Evolutionary conservation across 2,329 filamentous ascomycete species (phyloP), one percentile per base, ranked within the genome.

Genomic region (Dactylonectria estremocensis): DNA sequence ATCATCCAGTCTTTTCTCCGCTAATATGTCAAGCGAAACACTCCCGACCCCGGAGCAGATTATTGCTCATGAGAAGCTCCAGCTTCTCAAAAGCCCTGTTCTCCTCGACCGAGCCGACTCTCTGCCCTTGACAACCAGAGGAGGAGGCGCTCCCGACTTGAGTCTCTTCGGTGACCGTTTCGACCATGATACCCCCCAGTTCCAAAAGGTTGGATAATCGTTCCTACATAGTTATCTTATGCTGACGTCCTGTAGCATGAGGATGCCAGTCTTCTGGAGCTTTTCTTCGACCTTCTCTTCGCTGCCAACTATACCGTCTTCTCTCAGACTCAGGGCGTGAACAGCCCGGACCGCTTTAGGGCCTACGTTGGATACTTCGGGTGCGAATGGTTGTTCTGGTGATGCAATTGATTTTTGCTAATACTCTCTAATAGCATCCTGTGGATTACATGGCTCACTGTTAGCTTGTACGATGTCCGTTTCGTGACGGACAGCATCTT

Each of bases 381-480:
- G 79, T 80, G 66, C 14, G 69, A 20, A 37, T 11, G 37, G 18
- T 3, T 2, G 16, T 8, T 11, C 7, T 35, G 49, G 9, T 5
- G 11, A n/a, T 49, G 11, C 40, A 28, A 18, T 7, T 1, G 1
- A 33, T 3, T 3, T n/a, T 33, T 31, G 46, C 10, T 24, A 9
- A 31, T 4, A 14, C 13, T n/a, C 7, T 35, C 33, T 66, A 11
- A 73, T 16, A 83, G 86, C 22, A 82, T 92, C 18, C 81, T 92
- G 6, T 92, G 90, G 90, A 87, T 91, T 66, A 91, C 88, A n/a
- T 92, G 91, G 91, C 85, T 91, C 40, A 83, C 90, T 66, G 87
- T 89, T 24, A 86, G 86, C 8, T 80, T 92, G 1, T 91, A 90
- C 76, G 91, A 93, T 77, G 87, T 92, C 40, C 89, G 90, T 0